Conservation (phyloP, 331 rosid genomes). For the Dryas integrifolia region DNA sequence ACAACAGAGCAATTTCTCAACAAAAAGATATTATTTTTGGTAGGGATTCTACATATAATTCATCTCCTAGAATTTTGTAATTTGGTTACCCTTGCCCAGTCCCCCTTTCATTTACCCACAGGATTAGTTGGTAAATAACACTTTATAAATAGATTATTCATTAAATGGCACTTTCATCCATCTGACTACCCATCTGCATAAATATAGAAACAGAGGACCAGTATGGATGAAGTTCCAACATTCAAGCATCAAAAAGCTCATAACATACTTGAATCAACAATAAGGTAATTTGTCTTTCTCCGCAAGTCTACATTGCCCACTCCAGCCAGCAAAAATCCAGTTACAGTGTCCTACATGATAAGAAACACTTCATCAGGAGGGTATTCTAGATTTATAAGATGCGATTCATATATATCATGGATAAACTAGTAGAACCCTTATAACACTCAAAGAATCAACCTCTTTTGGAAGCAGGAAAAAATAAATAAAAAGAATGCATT, state of each 20-base stretch:
- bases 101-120: neutral
- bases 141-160: neutral
- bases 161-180: neutral
- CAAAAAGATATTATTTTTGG: neutral
- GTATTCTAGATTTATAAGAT: neutral
- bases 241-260: neutral
- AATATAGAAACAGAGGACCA: neutral
- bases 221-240: neutral
- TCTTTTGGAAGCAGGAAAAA: neutral
- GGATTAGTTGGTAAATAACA: neutral
- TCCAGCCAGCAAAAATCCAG: conserved; percentile 94
- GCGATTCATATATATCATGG: neutral
- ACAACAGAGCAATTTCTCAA: neutral
- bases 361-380: neutral
- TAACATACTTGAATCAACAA: conserved; percentile 82
- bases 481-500: neutral
- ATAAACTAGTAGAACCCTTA: neutral
- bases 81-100: neutral
- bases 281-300: conserved; percentile 91
- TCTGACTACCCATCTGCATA: neutral
- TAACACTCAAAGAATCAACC: neutral
- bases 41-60: neutral
- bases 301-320: conserved; percentile 95
- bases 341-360: conserved; percentile 69
- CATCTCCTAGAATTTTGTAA: neutral